Evolutionary conservation across 2,329 filamentous ascomycete genomes (phyloP), one percentile per base, ranked within the genome.

Genomic region (Triangularia verruculosa): DNA sequence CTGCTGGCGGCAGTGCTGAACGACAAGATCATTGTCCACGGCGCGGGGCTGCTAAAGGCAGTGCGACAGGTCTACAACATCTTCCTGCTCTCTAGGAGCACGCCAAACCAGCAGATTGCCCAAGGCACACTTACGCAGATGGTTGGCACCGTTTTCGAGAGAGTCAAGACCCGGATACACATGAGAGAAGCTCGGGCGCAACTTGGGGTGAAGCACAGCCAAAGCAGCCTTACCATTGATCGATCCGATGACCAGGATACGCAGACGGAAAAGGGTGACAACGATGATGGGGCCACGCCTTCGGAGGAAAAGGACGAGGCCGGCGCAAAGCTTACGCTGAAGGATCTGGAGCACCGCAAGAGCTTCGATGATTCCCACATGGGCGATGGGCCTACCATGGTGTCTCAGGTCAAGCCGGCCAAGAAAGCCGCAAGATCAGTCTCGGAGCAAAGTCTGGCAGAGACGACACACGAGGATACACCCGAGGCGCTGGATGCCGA

Each of bases 11-110:
- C 96, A 13, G 95, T 99, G 13, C 81, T 99, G 68, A 98, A 98
- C 74, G 95, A 99, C 80, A 99, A 98, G 80, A 97, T 98, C 68
- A 93, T 99, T 52, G 96, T 99, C 1, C 95, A 99, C 75, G 95
- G 95, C 64, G 94, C 95, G 39, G 96, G 95, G 67, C 83, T 99
- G 66, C 83, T 99, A 68, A 99, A 99, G 80, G 94, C 95, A 61
- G 93, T 99, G 68, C 90, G 95, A 70, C 92, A 98, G 77, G 96
- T 97, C 64, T 99, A 99, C 82, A 99, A 99, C 80, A 96, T 99
- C 70, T 99, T 99, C 77, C 83, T 99, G 65, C 86, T 98, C 58
- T 98, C 94, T 69, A 93, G 95, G 74, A 97, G 89, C 68, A 96
- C 90, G 67, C 87, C 92, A 62, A 99, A 98, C 75, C 95, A 99